Conservation (phyloP, 148 eudicot genomes). For the Rhododendron ferrugineum region DNA sequence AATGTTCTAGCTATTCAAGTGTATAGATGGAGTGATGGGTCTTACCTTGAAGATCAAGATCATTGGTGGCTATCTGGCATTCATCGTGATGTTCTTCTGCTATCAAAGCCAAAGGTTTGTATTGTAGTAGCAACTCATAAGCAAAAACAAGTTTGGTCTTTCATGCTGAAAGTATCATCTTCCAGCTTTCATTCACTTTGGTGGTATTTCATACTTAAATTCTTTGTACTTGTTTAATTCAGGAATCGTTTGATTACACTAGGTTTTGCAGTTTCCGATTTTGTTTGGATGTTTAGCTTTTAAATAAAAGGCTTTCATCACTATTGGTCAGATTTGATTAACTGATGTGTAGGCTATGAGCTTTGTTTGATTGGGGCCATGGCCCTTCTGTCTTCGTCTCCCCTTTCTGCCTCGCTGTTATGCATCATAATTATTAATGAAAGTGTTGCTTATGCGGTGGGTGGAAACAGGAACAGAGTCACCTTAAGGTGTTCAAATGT, state of each 20-base stretch:
- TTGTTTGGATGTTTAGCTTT: not conserved
- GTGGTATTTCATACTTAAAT: not conserved
- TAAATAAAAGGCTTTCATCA: not conserved
- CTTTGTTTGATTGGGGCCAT: not conserved
- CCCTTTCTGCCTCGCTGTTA: not conserved
- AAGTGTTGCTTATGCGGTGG: not conserved
- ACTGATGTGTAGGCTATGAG: not conserved
- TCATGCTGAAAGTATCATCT: not conserved
- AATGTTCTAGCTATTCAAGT: constrained; percentile 90
- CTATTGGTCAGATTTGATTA: not conserved
- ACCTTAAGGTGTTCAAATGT: not conserved
- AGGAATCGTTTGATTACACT: not conserved
- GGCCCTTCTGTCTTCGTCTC: not conserved
- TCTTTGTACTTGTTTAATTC: not conserved
- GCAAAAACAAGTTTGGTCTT: not conserved
- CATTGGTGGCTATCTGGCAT: constrained; percentile 99
- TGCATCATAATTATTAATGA: not conserved
- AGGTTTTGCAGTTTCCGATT: not conserved
- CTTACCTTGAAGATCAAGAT: constrained; percentile 99
- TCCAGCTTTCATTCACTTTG: not conserved
- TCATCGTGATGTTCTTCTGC: constrained; percentile 93
- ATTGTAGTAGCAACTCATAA: not conserved
- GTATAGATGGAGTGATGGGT: constrained; percentile 91
- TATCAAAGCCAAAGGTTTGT: constrained; percentile 89
- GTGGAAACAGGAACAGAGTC: not conserved